Evolutionary conservation across 305 asterid species (phyloP).

Genomic region (Andrographis paniculata): DNA sequence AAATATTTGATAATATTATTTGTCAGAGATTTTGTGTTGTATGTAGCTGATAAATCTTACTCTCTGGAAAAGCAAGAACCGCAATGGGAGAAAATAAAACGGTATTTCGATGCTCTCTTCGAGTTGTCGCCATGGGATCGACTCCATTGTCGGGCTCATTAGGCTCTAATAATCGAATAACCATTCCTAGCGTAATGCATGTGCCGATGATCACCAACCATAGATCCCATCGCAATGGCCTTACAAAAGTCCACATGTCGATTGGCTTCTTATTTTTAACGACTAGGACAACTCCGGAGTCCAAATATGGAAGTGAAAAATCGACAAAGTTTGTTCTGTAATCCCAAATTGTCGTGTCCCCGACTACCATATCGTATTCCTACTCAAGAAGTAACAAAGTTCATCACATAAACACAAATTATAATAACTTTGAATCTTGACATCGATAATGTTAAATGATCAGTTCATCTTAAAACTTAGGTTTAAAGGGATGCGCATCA

Average conservation of each 20-base stretch:
- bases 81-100: slow-evolving; percentile 42
- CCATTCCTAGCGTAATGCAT: slow-evolving; percentile 36
- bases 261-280: slow-evolving; percentile 36
- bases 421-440: too few relatives aligned
- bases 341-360: slow-evolving; percentile 46
- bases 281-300: slow-evolving; percentile 43
- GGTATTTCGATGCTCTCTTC: slow-evolving; percentile 18
- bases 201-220: slow-evolving; percentile 40
- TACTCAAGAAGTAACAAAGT: slow-evolving; percentile 9
- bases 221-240: slow-evolving; percentile 60
- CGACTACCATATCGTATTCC: slow-evolving; percentile 44
- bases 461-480: too few relatives aligned
- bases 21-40: too few relatives aligned
- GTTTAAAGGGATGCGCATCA: too few relatives aligned
- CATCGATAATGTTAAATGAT: too few relatives aligned
- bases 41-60: too few relatives aligned
- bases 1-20: too few relatives aligned
- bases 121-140: slow-evolving; percentile 16
- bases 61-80: slow-evolving; percentile 59
- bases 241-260: slow-evolving; percentile 52
- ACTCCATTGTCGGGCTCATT: slow-evolving; percentile 13
- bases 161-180: slow-evolving; percentile 36
- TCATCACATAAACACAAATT: too few relatives aligned
- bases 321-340: slow-evolving; percentile 37
- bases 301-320: slow-evolving; percentile 50